These are phyloP conservation scores for Pyrus pyrifolia DNA, from an alignment of 306 rosid genomes.

Conservation along the genomic window DNA sequence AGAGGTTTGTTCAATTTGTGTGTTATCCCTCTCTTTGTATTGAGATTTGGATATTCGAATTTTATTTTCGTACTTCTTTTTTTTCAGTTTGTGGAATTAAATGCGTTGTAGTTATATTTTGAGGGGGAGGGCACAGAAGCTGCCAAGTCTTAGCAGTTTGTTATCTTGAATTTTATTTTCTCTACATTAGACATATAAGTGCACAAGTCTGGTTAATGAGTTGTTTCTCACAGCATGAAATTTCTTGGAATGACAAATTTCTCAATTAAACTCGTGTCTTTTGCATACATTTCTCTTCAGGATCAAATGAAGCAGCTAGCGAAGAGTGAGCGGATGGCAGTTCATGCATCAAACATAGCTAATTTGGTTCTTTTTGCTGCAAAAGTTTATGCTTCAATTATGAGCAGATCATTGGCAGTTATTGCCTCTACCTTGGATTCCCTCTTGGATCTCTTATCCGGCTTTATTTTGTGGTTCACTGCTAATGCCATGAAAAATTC, in stretches of 20 bases:
- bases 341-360: conserved; percentile 45
- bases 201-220: neutral
- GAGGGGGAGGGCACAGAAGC: neutral
- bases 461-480: conserved; percentile 82
- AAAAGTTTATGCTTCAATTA: conserved; percentile 62
- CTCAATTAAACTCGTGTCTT: neutral
- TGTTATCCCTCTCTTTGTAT: neutral
- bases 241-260: neutral
- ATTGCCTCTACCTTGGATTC: conserved; percentile 86
- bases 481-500: conserved; percentile 60
- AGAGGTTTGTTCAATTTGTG: conserved; percentile 39
- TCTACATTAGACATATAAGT: neutral
- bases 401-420: conserved; percentile 65
- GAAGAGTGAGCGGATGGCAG: conserved; percentile 54
- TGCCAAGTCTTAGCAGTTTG: neutral
- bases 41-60: neutral
- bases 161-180: neutral
- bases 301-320: conserved; percentile 63
- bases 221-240: neutral
- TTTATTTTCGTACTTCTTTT: neutral
- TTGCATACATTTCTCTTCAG: conserved; percentile 22
- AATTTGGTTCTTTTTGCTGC: conserved; percentile 64
- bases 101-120: neutral
- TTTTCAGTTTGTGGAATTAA: neutral
- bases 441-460: conserved; percentile 77